phyloP scores from a whole-genome alignment of 352 stramenopile genomes.

The Hyaloperonospora arabidopsidis region DNA sequence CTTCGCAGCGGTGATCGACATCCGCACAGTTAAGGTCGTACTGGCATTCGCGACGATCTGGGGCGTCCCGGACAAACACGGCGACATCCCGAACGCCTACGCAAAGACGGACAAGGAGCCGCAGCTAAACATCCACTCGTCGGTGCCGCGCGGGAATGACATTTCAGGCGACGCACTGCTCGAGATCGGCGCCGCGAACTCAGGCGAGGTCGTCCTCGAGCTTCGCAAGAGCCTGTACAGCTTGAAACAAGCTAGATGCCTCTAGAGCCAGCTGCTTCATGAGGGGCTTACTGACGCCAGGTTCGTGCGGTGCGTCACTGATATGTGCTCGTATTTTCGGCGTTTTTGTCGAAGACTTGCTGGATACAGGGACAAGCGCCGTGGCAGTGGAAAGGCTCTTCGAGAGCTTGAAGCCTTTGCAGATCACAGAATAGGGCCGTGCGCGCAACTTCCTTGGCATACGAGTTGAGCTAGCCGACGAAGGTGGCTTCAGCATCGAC shows the following conservation, averaged over 20 bases:
- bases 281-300: not conserved
- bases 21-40: no score
- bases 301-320: not conserved
- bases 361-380: no score
- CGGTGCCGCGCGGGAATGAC: not conserved
- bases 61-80: no score
- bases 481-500: not conserved
- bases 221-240: slow-evolving; percentile 27
- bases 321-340: not conserved
- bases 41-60: no score
- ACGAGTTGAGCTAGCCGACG: not conserved
- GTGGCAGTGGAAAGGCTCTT: no score
- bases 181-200: not conserved
- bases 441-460: not conserved
- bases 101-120: no score
- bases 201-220: not conserved
- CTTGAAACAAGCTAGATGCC: slow-evolving; percentile 20
- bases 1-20: no score
- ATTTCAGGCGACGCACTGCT: not conserved
- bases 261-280: slow-evolving; percentile 15
- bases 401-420: no score
- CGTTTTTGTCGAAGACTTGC: not conserved
- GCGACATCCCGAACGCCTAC: no score
- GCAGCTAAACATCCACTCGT: not conserved
- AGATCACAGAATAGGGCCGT: not conserved